Percentiles rank a stretch among this genome's conserved stretches.
These are phyloP conservation scores for Pilobolus umbonatus DNA, from an alignment of 192 early-diverging fungal species.

Conservation along the genomic window DNA sequence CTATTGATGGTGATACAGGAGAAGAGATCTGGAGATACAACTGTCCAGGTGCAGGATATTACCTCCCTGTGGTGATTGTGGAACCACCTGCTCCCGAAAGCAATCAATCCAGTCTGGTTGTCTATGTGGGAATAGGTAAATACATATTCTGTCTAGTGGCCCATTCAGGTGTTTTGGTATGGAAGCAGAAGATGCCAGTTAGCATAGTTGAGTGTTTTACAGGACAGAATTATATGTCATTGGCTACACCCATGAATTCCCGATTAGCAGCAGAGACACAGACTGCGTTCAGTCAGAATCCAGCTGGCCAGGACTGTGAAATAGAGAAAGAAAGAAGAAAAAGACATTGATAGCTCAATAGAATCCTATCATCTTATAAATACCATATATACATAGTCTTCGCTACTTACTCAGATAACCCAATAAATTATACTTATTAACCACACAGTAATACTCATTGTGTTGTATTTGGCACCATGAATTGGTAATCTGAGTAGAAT, in stretches of 20 bases:
- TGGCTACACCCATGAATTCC: conserved; percentile 20
- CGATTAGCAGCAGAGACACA: conserved; percentile 9
- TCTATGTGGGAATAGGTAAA: conserved; percentile 19
- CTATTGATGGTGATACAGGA: conserved; percentile 11
- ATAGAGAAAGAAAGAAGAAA: not conserved
- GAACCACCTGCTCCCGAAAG: conserved; percentile 6
- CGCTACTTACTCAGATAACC: no score
- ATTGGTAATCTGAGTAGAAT: no score
- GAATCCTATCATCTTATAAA: no score
- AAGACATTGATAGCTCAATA: no score
- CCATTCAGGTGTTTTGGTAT: conserved; percentile 4
- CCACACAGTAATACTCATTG: no score
- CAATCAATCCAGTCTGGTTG: not conserved
- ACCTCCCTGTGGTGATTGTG: conserved; percentile 12
- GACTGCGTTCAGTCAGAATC: conserved; percentile 9
- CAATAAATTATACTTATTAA: no score
- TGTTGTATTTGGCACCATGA: no score
- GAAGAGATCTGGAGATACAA: conserved; percentile 18
- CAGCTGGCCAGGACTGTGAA: not conserved
- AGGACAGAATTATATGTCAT: conserved; percentile 8
- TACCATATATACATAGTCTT: no score
- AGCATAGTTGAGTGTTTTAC: not conserved
- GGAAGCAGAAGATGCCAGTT: no score
- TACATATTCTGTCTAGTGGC: conserved; percentile 15
- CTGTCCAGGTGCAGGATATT: conserved; percentile 18